A percentile compares a stretch with the other conserved stretches of the same genome.
These are phyloP conservation scores for Fusarium armeniacum DNA, from an alignment of 2,329 filamentous ascomycete genomes.

Conservation along the genomic window DNA sequence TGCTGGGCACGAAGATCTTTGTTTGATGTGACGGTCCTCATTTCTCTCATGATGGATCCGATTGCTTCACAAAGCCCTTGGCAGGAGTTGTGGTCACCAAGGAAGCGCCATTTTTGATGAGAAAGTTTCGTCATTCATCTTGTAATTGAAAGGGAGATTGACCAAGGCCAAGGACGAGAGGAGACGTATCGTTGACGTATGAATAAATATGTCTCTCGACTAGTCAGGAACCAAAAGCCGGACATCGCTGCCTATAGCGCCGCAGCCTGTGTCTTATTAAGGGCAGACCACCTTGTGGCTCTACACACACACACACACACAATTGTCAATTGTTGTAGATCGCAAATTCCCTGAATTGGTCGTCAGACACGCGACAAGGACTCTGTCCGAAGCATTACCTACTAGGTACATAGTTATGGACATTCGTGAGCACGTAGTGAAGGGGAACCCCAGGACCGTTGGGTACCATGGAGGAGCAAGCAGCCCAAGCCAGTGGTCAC, in stretches of 20 bases:
- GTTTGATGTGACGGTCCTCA: slow-evolving; percentile 21
- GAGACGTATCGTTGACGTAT: slow-evolving; percentile 41
- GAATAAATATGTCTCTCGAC: slow-evolving; percentile 24
- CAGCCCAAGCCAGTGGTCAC: slow-evolving; percentile 22
- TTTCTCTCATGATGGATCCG: slow-evolving; percentile 17
- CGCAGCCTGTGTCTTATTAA: slow-evolving; percentile 31
- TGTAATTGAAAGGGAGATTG: slow-evolving; percentile 18
- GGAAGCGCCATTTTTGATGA: slow-evolving; percentile 14
- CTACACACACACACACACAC: slow-evolving; percentile 9
- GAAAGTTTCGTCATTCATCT: slow-evolving; percentile 38
- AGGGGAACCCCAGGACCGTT: not conserved
- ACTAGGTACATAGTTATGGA: not conserved
- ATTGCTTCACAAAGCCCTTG: slow-evolving; percentile 27
- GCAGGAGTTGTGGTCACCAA: slow-evolving; percentile 7
- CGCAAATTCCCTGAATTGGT: slow-evolving; percentile 44
- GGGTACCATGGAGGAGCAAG: slow-evolving; percentile 22
- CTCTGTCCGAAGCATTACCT: slow-evolving; percentile 7
- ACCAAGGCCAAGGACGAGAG: slow-evolving; percentile 14
- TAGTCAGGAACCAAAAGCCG: slow-evolving; percentile 44
- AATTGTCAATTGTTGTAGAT: slow-evolving; percentile 35
- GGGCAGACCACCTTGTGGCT: slow-evolving; percentile 32
- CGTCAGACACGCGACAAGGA: slow-evolving; percentile 43
- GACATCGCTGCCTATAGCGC: slow-evolving; percentile 39
- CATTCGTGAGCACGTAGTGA: not conserved
- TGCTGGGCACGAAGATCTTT: slow-evolving; percentile 28